Base-by-base conservation (phyloP, 345 rosid species). In the Gossypium sturtianum region DNA sequence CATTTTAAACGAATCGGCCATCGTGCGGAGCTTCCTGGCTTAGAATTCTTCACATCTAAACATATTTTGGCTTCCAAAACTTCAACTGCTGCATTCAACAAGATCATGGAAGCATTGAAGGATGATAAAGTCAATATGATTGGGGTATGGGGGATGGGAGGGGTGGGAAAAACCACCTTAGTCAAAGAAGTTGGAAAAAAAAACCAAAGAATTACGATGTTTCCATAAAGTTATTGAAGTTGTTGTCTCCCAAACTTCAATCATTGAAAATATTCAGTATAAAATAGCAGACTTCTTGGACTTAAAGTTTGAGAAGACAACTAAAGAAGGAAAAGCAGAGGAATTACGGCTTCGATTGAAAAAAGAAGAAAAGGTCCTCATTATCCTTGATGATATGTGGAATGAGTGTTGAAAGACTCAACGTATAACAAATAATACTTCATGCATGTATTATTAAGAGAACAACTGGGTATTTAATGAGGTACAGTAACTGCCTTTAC, bases 61-160 rank as follows among this genome's bases (percentile, higher is more conserved):
- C 11, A 15, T 22, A 1, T 22, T 19, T 15, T 19, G 9, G 1
- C 11, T 44, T 44, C 70, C 51, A 44, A 44, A 66, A 12, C 70
- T 44, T 44, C 51, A 12, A 20, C 53, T 44, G 27, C 10, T 66
- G 70, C 53, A 19, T 66, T 44, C n/a, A 12, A 20, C 2, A 5
- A 20, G 53, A 44, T 66, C 52, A 44, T 66, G 34, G 11, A 66
- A 0, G 53, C 53, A 5, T 44, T 66, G n/a, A 20, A 66, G 34
- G 34, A 41, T 12, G 70, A 66, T 0, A 1, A 6, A 2, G n/a
- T 44, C 11, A 66, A 6, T 2, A 20, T 44, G 27, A 66, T 44
- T 1, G 70, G 70, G 44, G 70, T 66, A 0, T 66, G 70, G 53
- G 70, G 70, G 27, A 66, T 66, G 70, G 70, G 70, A 44, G 70